These are phyloP conservation scores for Kalanchoe fedtschenkoi DNA, from an alignment of 164 flowering plant species.

Conservation along the genomic window DNA sequence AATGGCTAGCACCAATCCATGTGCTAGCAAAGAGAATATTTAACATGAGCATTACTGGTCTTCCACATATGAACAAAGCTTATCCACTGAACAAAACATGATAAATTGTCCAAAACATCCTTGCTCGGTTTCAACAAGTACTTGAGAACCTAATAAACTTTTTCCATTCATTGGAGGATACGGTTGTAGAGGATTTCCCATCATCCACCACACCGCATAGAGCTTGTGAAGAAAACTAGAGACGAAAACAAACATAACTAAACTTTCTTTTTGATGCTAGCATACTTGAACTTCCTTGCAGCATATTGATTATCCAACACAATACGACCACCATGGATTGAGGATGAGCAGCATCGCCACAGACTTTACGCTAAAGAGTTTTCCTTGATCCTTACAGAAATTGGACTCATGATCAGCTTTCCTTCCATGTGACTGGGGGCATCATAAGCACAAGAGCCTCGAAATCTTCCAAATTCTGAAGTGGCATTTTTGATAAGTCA, in stretches of 20 bases:
- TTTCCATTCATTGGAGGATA: slow-evolving; percentile 3
- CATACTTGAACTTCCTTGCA: slow-evolving; percentile 13
- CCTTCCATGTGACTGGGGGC: slow-evolving; percentile 18
- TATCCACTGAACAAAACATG: slow-evolving; percentile 1
- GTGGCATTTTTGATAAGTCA: slow-evolving; percentile 38
- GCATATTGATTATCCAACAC: slow-evolving; percentile 6
- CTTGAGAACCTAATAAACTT: background rate
- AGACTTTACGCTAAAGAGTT: background rate
- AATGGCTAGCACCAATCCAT: background rate
- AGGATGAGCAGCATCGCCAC: slow-evolving; percentile 5
- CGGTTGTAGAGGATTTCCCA: slow-evolving; percentile 9
- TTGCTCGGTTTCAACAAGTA: background rate
- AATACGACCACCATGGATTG: slow-evolving; percentile 7
- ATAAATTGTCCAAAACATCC: background rate
- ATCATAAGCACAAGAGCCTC: slow-evolving; percentile 22
- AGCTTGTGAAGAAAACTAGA: slow-evolving; percentile 11
- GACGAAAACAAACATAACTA: slow-evolving; percentile 7
- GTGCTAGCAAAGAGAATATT: background rate
- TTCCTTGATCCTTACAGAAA: background rate
- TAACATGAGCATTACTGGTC: background rate
- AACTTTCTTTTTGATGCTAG: slow-evolving; percentile 13
- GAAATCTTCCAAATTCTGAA: slow-evolving; percentile 42
- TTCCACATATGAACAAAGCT: background rate
- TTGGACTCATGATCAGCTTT: slow-evolving; percentile 9
- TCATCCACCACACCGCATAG: slow-evolving; percentile 12